Evolutionary conservation across 2,329 filamentous ascomycete species (phyloP).

Genomic region (Fusarium transvaalense): DNA sequence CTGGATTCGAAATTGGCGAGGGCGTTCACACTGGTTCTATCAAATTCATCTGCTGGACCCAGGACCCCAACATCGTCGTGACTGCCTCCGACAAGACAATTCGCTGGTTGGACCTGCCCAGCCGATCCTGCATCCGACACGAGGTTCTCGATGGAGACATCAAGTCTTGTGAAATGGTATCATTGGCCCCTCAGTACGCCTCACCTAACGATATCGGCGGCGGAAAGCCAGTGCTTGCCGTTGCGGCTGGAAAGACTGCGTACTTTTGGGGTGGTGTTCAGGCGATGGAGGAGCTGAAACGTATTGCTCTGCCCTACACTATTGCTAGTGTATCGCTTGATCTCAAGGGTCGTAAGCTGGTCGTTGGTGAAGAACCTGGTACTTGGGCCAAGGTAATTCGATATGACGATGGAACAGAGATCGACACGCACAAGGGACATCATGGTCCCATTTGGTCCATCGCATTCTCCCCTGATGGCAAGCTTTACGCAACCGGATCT

Average conservation of each 20-base stretch:
- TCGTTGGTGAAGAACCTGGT: constrained; percentile 90
- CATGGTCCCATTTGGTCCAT: constrained; percentile 98
- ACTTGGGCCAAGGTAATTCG: constrained; percentile 98
- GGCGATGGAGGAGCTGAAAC: constrained; percentile 81
- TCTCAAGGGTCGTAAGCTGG: constrained; percentile 81
- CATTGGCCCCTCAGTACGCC: constrained; percentile 69
- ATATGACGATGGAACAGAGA: constrained; percentile 83
- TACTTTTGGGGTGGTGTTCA: constrained; percentile 88
- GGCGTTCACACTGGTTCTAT: constrained; percentile 88
- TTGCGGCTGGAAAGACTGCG: constrained; percentile 92
- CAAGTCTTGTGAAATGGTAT: constrained; percentile 90
- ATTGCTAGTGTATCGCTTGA: constrained; percentile 93
- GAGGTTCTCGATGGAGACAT: constrained; percentile 86
- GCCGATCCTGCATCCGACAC: constrained; percentile 79
- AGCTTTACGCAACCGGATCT: constrained; percentile 94
- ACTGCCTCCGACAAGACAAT: constrained; percentile 93
- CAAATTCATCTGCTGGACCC: constrained; percentile 96
- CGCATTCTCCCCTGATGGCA: constrained; percentile 93
- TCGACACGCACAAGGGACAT: constrained; percentile 96
- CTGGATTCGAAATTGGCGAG: constrained; percentile 86
- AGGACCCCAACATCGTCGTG: constrained; percentile 86
- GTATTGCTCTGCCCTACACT: constrained; percentile 82
- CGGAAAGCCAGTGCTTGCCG: constrained; percentile 80
- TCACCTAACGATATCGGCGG: constrained; percentile 73
- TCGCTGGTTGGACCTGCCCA: constrained; percentile 92